Conservation (phyloP, 2,329 filamentous ascomycete genomes). For the Bisporella sp. region DNA sequence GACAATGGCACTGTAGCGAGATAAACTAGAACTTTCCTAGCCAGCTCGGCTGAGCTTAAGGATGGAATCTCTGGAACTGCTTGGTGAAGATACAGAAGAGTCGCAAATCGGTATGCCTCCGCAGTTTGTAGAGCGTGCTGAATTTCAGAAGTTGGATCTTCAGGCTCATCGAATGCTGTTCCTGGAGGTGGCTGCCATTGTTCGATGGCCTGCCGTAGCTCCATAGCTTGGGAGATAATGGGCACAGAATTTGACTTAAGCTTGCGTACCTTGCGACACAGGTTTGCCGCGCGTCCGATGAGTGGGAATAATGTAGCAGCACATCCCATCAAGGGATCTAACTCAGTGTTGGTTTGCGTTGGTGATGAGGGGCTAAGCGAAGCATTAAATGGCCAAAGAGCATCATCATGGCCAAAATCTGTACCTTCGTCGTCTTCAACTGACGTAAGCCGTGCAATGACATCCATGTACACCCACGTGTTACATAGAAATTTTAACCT, state of each 20-base stretch:
- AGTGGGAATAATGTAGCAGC: slow-evolving; percentile 61
- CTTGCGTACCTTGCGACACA: slow-evolving; percentile 56
- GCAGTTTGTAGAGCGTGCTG: slow-evolving; percentile 61
- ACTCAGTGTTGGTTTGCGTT: slow-evolving; percentile 34
- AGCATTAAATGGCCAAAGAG: slow-evolving; percentile 31
- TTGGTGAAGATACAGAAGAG: slow-evolving; percentile 59
- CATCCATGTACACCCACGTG: slow-evolving; percentile 69
- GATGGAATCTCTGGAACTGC: slow-evolving; percentile 62
- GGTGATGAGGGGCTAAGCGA: slow-evolving; percentile 30
- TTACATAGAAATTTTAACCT: slow-evolving; percentile 62
- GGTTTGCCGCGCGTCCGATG: slow-evolving; percentile 57
- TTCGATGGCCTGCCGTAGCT: slow-evolving; percentile 53
- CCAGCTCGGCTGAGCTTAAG: slow-evolving; percentile 46
- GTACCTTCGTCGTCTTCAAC: slow-evolving; percentile 42
- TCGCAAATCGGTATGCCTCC: slow-evolving; percentile 61
- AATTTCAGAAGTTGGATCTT: slow-evolving; percentile 55
- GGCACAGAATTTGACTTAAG: slow-evolving; percentile 44
- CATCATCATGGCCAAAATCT: slow-evolving; percentile 39
- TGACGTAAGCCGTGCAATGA: slow-evolving; percentile 61
- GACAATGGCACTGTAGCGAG: slow-evolving; percentile 56
- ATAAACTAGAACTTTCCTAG: slow-evolving; percentile 53
- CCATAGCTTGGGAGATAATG: slow-evolving; percentile 55
- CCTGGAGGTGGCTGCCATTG: slow-evolving; percentile 49
- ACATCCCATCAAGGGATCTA: slow-evolving; percentile 68
- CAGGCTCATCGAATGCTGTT: slow-evolving; percentile 48